Percentiles rank a stretch among this genome's conserved stretches.
Evolutionary conservation across 2,329 filamentous ascomycete genomes (phyloP).

Genomic region (Colletotrichum musae): DNA sequence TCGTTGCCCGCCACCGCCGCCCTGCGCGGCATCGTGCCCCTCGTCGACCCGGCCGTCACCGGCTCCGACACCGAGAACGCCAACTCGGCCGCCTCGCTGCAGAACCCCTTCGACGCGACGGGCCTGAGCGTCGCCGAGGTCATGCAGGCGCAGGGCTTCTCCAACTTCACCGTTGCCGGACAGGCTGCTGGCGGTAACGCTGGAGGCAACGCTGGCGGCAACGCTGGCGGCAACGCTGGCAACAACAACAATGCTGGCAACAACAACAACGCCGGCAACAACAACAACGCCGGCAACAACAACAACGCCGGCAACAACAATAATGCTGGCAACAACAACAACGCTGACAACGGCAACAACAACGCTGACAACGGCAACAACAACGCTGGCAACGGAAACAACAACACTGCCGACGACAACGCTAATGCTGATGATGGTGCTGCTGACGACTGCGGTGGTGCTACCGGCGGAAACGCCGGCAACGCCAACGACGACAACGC

Average conservation of each 20-base stretch:
- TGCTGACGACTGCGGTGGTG: constrained; percentile 33
- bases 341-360: constrained; percentile 33
- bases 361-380: neutral
- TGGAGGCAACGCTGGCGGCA: constrained; percentile 38
- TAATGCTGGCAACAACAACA: constrained; percentile 41
- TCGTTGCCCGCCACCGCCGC: constrained; percentile 71
- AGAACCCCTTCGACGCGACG: constrained; percentile 68
- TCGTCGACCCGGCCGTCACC: constrained; percentile 75
- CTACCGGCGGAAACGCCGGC: constrained; percentile 16
- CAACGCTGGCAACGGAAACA: constrained; percentile 6
- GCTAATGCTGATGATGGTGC: constrained; percentile 15
- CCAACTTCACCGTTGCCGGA: constrained; percentile 68
- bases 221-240: constrained; percentile 22
- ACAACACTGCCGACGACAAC: constrained; percentile 39
- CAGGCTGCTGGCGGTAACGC: constrained; percentile 52
- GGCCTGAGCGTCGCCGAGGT: constrained; percentile 78
- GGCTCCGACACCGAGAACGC: constrained; percentile 72
- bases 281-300: constrained; percentile 42
- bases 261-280: constrained; percentile 16
- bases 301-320: constrained; percentile 42
- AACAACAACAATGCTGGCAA: constrained; percentile 33
- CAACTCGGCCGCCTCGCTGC: constrained; percentile 67
- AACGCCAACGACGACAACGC: constrained; percentile 46
- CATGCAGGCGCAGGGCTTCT: constrained; percentile 73
- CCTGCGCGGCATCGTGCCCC: constrained; percentile 76